Percentiles rank a stretch among this genome's conserved stretches.
Conservation (phyloP, 371 early-diverging fungal genomes). For the Syncephalastrum sp. region DNA sequence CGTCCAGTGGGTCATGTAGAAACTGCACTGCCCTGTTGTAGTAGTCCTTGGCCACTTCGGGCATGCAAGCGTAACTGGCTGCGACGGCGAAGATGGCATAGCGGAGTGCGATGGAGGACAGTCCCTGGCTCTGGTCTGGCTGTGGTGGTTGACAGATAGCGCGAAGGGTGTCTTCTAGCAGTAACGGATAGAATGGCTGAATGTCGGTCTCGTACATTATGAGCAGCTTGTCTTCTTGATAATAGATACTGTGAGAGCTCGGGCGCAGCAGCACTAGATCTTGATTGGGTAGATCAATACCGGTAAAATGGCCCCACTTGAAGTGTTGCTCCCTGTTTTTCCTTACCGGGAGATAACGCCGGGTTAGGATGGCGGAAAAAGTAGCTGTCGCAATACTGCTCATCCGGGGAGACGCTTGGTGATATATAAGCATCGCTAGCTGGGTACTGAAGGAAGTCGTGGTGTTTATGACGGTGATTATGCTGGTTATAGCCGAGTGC, state of each 20-base stretch:
- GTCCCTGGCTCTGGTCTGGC: too few relatives aligned
- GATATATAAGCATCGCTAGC: neutral
- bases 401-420: too few relatives aligned
- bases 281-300: neutral
- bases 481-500: conserved; percentile 2
- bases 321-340: neutral
- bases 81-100: neutral
- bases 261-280: neutral
- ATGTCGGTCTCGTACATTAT: neutral
- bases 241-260: neutral
- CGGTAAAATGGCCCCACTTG: neutral
- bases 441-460: neutral
- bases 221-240: neutral
- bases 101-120: conserved; percentile 1
- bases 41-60: too few relatives aligned
- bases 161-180: neutral
- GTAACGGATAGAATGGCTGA: conserved; percentile 7
- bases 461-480: neutral
- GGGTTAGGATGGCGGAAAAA: too few relatives aligned
- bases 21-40: too few relatives aligned
- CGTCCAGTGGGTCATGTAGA: neutral
- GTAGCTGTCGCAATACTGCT: too few relatives aligned
- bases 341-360: too few relatives aligned
- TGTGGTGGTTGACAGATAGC: neutral
- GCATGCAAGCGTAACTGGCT: neutral